These are phyloP conservation scores for Hygrocybe punicea DNA, from an alignment of 768 basidiomycete genomes.

Conservation along the genomic window DNA sequence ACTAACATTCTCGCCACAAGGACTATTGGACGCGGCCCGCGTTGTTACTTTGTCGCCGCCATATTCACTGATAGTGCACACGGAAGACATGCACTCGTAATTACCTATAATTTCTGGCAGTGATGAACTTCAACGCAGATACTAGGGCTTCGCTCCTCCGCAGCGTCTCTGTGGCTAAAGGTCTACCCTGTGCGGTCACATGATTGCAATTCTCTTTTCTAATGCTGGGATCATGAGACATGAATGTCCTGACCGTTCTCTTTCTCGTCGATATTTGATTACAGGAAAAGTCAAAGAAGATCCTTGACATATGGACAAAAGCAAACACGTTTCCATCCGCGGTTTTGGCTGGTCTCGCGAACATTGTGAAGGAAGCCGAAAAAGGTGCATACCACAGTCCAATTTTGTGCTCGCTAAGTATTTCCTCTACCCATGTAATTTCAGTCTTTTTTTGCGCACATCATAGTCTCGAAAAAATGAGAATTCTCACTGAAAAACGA, in stretches of 20 bases:
- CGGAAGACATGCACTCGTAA: constrained; percentile 1
- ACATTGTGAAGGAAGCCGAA: constrained; percentile 63
- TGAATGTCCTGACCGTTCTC: constrained; percentile 40
- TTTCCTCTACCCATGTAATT: constrained; percentile 62
- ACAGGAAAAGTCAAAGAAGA: constrained; percentile 96
- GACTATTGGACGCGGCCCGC: neutral
- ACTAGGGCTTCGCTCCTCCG: neutral
- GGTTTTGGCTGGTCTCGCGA: constrained; percentile 69
- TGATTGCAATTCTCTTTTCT: constrained; percentile 27
- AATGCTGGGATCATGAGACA: constrained; percentile 29
- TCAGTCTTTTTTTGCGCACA: constrained; percentile 50
- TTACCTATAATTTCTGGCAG: constrained; percentile 2
- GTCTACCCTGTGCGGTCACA: constrained; percentile 3
- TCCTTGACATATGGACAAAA: constrained; percentile 97
- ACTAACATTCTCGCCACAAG: constrained; percentile 3
- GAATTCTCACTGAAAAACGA: constrained; percentile 64
- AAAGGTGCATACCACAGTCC: constrained; percentile 85
- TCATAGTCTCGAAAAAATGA: constrained; percentile 47
- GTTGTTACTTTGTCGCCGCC: neutral
- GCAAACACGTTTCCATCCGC: constrained; percentile 80
- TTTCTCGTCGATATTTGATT: constrained; percentile 28
- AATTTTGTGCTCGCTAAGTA: constrained; percentile 78
- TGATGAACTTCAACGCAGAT: neutral
- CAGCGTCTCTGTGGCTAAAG: too few species aligned
- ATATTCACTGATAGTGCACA: neutral